Evolutionary conservation across 2,329 filamentous ascomycete genomes (phyloP).

Genomic region (Sclerotinia spermophila): DNA sequence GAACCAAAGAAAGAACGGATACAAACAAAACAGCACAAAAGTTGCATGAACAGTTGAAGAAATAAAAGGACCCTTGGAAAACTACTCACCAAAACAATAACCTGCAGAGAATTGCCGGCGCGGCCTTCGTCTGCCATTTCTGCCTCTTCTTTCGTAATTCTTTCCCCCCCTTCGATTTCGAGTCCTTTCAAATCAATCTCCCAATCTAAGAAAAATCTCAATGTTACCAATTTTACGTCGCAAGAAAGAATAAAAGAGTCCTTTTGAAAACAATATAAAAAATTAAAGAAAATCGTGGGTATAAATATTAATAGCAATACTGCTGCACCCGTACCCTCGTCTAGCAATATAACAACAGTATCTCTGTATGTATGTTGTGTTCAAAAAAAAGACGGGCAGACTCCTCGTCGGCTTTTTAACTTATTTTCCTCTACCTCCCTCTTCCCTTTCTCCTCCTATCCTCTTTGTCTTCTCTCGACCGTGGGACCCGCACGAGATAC

Average conservation of each 20-base stretch:
- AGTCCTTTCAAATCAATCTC: neutral
- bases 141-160: neutral
- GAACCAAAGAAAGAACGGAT: neutral
- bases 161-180: neutral
- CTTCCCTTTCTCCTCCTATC: neutral
- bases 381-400: neutral
- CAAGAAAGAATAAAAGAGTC: neutral
- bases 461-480: neutral
- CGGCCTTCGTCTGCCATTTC: conserved; percentile 41
- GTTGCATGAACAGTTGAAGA: neutral
- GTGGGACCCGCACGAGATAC: neutral
- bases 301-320: neutral
- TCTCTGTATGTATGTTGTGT: neutral
- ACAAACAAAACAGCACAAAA: neutral
- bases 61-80: neutral
- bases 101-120: conserved; percentile 51
- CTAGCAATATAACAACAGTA: neutral
- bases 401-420: neutral
- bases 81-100: conserved; percentile 67
- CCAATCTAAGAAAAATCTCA: neutral
- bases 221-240: neutral
- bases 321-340: neutral
- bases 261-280: neutral
- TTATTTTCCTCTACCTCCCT: neutral
- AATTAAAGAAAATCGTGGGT: neutral